Evolutionary conservation across 140 eudicot genomes (phyloP).

Genomic region (Senecio squalidus): DNA sequence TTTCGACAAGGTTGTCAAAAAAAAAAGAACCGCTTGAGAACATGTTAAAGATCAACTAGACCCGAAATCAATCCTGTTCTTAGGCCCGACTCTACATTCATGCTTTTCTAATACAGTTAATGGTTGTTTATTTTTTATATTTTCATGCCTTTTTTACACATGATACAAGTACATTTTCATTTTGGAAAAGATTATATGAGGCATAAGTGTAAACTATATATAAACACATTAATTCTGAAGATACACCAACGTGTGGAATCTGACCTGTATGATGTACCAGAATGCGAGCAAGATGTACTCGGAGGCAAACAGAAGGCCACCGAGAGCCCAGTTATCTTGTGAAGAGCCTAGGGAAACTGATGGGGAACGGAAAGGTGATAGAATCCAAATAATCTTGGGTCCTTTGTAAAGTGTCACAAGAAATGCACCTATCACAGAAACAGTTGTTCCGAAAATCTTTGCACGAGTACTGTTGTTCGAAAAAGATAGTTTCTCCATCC

Average conservation of each 20-base stretch:
- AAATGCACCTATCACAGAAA: conserved; percentile 79
- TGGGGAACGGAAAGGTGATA: conserved; percentile 13
- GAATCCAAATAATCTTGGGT: conserved; percentile 39
- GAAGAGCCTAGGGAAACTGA: conserved; percentile 11
- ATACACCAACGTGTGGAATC: background rate
- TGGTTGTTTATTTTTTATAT: too few species aligned
- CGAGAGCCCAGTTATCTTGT: conserved; percentile 64
- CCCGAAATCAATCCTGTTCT: background rate
- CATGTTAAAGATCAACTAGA: too few species aligned
- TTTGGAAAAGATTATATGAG: too few species aligned
- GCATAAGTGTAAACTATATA: too few species aligned
- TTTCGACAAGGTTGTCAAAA: too few species aligned
- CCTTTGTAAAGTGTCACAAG: conserved; percentile 82
- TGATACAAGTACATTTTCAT: too few species aligned
- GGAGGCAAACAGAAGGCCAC: conserved; percentile 51
- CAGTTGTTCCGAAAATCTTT: conserved; percentile 62
- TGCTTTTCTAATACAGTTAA: background rate
- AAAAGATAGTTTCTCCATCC: conserved; percentile 77
- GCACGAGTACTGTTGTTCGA: conserved; percentile 65
- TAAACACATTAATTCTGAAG: background rate
- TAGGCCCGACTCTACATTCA: background rate
- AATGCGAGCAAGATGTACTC: conserved; percentile 67
- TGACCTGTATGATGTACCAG: conserved; percentile 88
- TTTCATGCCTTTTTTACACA: too few species aligned
- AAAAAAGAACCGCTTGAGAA: too few species aligned